phyloP scores from a whole-genome alignment of 106 monocot species.

The Apostasia ramifera region DNA sequence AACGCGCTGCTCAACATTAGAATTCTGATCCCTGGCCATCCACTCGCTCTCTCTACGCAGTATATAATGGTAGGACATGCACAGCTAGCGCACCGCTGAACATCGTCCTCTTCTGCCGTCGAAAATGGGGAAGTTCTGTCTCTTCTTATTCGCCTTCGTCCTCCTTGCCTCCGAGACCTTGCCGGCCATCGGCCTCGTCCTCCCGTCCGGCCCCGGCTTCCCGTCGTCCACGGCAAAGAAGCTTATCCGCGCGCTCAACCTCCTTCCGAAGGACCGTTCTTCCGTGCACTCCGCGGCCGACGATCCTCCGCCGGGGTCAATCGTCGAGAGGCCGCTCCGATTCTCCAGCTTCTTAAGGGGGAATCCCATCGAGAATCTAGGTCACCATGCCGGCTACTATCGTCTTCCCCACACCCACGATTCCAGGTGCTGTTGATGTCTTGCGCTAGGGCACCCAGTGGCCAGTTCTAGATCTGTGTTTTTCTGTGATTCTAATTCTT shows the following conservation, averaged over 20 bases:
- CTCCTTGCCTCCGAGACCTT: neutral
- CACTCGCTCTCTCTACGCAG: too few species aligned
- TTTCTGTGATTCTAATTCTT: too few species aligned
- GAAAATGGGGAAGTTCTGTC: neutral
- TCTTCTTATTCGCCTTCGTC: slow-evolving; percentile 2
- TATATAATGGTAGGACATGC: too few species aligned
- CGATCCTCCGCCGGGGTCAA: slow-evolving; percentile 5
- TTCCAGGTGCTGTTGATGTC: slow-evolving; percentile 35
- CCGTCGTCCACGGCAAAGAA: slow-evolving; percentile 35
- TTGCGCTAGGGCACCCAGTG: neutral
- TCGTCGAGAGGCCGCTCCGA: slow-evolving; percentile 47
- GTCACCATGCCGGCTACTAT: slow-evolving; percentile 88
- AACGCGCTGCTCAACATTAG: too few species aligned
- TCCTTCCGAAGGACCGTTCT: slow-evolving; percentile 45
- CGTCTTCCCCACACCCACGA: slow-evolving; percentile 56
- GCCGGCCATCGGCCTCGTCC: slow-evolving; percentile 2
- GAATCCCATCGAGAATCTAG: slow-evolving; percentile 37
- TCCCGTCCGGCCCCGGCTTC: slow-evolving; percentile 22
- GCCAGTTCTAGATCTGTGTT: neutral
- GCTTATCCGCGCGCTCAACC: slow-evolving; percentile 65
- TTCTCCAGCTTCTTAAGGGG: slow-evolving; percentile 30
- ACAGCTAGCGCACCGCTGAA: too few species aligned
- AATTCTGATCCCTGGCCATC: too few species aligned
- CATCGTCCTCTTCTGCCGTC: too few species aligned
- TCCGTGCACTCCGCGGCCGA: neutral